Evolutionary conservation across 2,329 filamentous ascomycete genomes (phyloP).

Genomic region (Epichloe gansuensis): DNA sequence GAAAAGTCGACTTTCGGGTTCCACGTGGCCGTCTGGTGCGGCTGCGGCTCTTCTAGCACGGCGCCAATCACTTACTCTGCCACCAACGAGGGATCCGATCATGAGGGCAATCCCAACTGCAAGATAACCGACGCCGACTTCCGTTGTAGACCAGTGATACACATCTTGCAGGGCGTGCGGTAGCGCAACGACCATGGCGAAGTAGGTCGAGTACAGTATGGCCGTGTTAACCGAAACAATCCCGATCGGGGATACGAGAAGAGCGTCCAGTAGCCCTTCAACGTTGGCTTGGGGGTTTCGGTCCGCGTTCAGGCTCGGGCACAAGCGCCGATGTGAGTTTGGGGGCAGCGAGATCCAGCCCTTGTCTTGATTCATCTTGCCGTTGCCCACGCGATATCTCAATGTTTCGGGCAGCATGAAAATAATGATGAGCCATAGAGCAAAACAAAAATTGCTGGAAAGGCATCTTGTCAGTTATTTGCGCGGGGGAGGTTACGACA

Average conservation of each 20-base stretch:
- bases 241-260: slow-evolving; percentile 21
- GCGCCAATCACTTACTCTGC: slow-evolving; percentile 25
- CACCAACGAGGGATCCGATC: slow-evolving; percentile 24
- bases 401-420: slow-evolving; percentile 34
- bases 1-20: slow-evolving; percentile 26
- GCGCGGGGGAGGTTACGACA: too few relatives aligned
- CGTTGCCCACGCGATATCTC: slow-evolving; percentile 31
- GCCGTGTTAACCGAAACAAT: slow-evolving; percentile 22
- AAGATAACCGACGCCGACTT: slow-evolving; percentile 24
- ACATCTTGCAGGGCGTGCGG: slow-evolving; percentile 17
- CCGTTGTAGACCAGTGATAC: slow-evolving; percentile 23
- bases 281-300: slow-evolving; percentile 18
- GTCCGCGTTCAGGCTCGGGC: slow-evolving; percentile 14
- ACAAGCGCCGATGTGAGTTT: slow-evolving; percentile 13
- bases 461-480: neutral
- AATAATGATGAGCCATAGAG: slow-evolving; percentile 16
- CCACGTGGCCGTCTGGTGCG: slow-evolving; percentile 10
- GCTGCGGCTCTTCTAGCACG: slow-evolving; percentile 12
- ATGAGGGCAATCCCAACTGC: slow-evolving; percentile 14
- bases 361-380: slow-evolving; percentile 14
- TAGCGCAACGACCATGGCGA: slow-evolving; percentile 19
- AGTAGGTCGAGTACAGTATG: slow-evolving; percentile 21
- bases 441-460: slow-evolving; percentile 17
- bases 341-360: slow-evolving; percentile 11
- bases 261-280: slow-evolving; percentile 16